These are phyloP conservation scores for Zarea fungicola DNA, from an alignment of 2,329 filamentous ascomycete species.

Conservation along the genomic window DNA sequence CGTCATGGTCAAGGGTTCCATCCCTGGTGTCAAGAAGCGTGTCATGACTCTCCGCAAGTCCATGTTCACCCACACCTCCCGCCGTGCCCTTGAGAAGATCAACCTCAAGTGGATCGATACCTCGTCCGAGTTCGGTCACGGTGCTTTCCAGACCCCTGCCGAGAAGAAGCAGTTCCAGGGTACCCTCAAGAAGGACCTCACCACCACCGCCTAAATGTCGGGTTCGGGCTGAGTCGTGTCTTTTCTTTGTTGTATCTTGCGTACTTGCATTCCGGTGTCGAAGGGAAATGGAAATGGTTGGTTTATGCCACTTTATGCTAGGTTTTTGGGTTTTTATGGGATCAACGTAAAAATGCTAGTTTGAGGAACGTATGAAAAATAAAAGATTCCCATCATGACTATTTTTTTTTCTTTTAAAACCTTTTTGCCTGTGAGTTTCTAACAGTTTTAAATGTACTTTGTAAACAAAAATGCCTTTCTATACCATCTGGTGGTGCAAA, in stretches of 20 bases:
- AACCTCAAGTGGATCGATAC: constrained; percentile 99
- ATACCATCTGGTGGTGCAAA: no score
- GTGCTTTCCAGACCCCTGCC: constrained; percentile 95
- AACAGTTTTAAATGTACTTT: no score
- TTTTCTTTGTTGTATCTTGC: constrained; percentile 38
- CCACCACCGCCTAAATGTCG: constrained; percentile 41
- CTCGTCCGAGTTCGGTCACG: constrained; percentile 99
- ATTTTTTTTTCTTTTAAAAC: neutral
- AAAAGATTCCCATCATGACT: constrained; percentile 27
- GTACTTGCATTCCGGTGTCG: constrained; percentile 50
- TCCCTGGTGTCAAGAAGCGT: constrained; percentile 98
- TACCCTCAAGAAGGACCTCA: constrained; percentile 97
- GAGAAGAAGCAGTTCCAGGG: constrained; percentile 98
- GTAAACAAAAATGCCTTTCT: no score
- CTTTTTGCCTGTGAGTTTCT: no score
- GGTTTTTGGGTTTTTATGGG: constrained; percentile 31
- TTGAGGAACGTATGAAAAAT: constrained; percentile 30
- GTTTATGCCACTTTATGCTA: constrained; percentile 29
- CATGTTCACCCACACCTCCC: constrained; percentile 94
- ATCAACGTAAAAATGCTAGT: constrained; percentile 30
- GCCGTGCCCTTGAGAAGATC: constrained; percentile 97
- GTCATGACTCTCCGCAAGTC: constrained; percentile 87
- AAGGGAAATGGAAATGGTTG: constrained; percentile 43
- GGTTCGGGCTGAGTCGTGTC: constrained; percentile 16
- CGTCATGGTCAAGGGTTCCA: constrained; percentile 93